Evolutionary conservation across 1,284 basidiomycete genomes (phyloP), one percentile per base, ranked within the genome.

Genomic region (Ganoderma sinense): DNA sequence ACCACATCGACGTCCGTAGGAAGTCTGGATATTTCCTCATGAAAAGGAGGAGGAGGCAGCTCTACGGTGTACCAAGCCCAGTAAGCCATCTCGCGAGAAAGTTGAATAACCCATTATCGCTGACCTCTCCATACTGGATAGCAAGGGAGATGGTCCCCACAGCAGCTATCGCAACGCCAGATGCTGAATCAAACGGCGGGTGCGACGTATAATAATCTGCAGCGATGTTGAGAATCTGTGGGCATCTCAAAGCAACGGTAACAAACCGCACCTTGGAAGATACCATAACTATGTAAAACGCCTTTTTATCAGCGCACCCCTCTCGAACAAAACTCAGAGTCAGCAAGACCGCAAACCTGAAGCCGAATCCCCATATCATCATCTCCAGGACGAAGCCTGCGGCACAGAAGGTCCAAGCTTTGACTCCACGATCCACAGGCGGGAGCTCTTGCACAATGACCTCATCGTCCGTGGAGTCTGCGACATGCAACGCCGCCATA

Each of bases 361-460:
- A 73, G 20, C 72, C 68, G 16, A 73, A 73, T 6, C 83, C 81
- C 83, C 83, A 84, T 26, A 84, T 77, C 66, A 84, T 74, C 33
- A 79, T 79, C 68, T 83, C 81, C 7, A 84, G 75, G 0, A 73
- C 40, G 23, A 71, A 71, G 16, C 43, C 69, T 2, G 69, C 62
- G 43, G 66, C 65, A 58, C 72, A 71, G 48, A 73, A 70, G 7
- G 48, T 29, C 64, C 66, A 71, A 23, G 64, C 64, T 10, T 58
- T 26, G 20, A 65, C 5, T 16, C 68, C 63, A 33, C 58, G 53
- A 45, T 69, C 68, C 16, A 64, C 53, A 0, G 53, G 40, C 10
- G 67, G 66, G 53, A 68, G 56, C 43, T 67, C 72, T 64, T 70
- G 71, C 62, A 68, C 63, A 26, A 29, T 63, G 11, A 40, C 51